Conservation (phyloP, 2,329 filamentous ascomycete genomes). For the Alternaria infectoria region DNA sequence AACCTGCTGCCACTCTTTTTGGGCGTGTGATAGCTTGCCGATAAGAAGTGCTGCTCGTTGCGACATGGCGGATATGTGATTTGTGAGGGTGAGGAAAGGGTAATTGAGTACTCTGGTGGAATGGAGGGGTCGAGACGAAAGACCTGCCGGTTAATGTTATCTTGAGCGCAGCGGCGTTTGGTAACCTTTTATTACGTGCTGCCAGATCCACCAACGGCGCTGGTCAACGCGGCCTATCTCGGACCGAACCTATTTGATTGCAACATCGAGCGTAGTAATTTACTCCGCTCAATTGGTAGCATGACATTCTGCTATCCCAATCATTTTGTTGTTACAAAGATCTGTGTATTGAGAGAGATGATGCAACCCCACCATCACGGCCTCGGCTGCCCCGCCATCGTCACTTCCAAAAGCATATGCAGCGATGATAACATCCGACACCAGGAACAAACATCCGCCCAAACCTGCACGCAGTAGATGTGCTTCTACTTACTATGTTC, state of each 20-base stretch:
- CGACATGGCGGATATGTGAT: conserved; percentile 29
- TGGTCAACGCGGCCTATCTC: conserved; percentile 25
- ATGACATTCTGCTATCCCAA: neutral
- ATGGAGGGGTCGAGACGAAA: neutral
- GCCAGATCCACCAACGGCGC: conserved; percentile 16
- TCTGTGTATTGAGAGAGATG: neutral
- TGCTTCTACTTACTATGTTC: neutral
- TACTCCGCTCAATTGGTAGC: conserved; percentile 1
- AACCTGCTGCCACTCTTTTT: conserved; percentile 55
- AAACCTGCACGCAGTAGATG: neutral
- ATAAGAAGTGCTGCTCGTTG: conserved; percentile 53
- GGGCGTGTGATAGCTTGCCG: conserved; percentile 53
- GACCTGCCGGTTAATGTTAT: conserved; percentile 1
- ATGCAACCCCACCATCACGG: conserved; percentile 8
- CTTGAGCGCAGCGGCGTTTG: conserved; percentile 22
- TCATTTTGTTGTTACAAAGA: conserved; percentile 14
- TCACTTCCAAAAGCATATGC: neutral
- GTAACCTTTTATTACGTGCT: conserved; percentile 21
- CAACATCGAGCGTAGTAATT: conserved; percentile 15
- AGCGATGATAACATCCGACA: neutral
- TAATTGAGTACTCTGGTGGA: neutral
- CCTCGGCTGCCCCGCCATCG: conserved; percentile 11
- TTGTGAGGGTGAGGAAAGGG: neutral
- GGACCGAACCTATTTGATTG: conserved; percentile 20
- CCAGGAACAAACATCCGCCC: neutral